Evolutionary conservation across 2,329 filamentous ascomycete species (phyloP).

Genomic region (Beauveria rudraprayagi): DNA sequence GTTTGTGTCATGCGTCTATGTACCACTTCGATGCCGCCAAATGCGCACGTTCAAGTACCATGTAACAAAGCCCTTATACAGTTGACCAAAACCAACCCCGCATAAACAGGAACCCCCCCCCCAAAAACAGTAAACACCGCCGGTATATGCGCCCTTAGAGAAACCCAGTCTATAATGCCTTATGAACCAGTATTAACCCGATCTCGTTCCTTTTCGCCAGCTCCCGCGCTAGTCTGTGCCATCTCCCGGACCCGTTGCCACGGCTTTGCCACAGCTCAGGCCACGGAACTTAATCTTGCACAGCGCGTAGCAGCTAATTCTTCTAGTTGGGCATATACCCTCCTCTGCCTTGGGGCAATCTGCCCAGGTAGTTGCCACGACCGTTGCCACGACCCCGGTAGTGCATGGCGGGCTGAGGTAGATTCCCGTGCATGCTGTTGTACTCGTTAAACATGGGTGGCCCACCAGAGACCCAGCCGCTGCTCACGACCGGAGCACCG

Average conservation of each 20-base stretch:
- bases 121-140: neutral
- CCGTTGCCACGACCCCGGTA: slow-evolving; percentile 1
- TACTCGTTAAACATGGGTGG: slow-evolving; percentile 2
- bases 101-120: neutral
- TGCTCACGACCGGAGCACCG: slow-evolving; percentile 2
- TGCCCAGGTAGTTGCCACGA: neutral
- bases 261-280: too few relatives aligned
- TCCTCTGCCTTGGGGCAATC: neutral
- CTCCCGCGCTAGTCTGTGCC: neutral
- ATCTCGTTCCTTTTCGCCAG: neutral
- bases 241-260: neutral
- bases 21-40: neutral
- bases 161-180: slow-evolving; percentile 2
- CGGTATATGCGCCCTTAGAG: neutral
- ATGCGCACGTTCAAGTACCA: neutral
- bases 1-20: neutral
- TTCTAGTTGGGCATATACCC: neutral
- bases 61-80: neutral
- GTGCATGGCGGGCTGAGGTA: neutral
- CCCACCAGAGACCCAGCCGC: slow-evolving; percentile 3
- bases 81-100: neutral
- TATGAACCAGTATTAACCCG: neutral
- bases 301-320: neutral
- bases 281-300: neutral
- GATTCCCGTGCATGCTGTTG: neutral